Percentiles rank a stretch among this genome's conserved stretches.
Conservation (phyloP, 495 filamentous ascomycete species). For the Annulohypoxylon bovei region DNA sequence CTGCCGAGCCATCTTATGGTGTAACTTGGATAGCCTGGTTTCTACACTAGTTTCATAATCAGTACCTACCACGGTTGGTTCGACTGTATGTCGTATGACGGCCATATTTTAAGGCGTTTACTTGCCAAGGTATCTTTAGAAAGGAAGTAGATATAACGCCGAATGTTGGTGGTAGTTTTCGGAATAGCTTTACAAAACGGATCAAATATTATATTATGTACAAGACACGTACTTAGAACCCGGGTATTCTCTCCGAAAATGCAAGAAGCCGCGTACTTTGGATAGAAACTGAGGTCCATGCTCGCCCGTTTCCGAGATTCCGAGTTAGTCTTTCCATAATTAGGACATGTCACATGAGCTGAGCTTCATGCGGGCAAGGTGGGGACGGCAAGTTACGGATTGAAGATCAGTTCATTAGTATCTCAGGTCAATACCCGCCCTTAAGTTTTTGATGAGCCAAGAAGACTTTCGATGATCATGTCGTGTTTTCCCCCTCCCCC, state of each 20-base stretch:
- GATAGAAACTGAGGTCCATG: background rate
- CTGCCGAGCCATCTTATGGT: background rate
- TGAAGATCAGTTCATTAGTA: constrained; percentile 8
- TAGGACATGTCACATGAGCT: constrained; percentile 27
- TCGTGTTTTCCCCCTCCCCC: background rate
- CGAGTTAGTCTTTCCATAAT: background rate
- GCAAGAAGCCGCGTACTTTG: background rate
- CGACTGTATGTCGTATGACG: background rate
- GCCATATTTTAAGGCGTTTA: background rate
- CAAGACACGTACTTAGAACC: background rate
- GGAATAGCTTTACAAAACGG: background rate
- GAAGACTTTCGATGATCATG: background rate
- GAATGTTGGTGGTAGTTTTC: background rate
- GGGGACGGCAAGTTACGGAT: constrained; percentile 4
- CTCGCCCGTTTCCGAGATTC: background rate
- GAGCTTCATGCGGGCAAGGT: constrained; percentile 24
- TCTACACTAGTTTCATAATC: background rate
- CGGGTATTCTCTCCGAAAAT: background rate
- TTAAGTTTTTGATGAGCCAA: background rate
- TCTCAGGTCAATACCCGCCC: constrained; percentile 1
- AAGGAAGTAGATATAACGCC: constrained; percentile 2
- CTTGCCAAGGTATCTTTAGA: background rate
- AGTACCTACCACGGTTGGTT: background rate
- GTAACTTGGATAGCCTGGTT: background rate
- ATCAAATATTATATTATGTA: background rate